Base-by-base conservation (phyloP, 176 grass and related monocot genomes). In the Hordeum marinum region DNA sequence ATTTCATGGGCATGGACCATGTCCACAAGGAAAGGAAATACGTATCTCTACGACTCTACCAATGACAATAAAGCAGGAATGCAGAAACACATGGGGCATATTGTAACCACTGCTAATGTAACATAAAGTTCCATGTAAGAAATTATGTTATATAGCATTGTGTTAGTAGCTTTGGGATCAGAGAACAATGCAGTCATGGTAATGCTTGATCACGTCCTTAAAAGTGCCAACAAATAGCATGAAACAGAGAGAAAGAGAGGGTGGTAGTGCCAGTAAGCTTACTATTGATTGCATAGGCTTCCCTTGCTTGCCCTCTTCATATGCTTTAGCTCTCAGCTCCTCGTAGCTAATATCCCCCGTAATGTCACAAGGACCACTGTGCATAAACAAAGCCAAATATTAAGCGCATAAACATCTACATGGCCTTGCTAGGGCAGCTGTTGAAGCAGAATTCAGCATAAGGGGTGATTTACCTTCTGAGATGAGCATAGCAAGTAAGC, bases 401-500 rank as follows among this genome's bases (percentile, higher is more conserved):
- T 66, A 60, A 80, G 48, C 6, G 1, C 54, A 84, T 20, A 52
- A 81, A 78, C 57, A 85, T 25, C 0, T 18, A 29, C 21, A 68
- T 29, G 5, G 52, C 29, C 34, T 42, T 0, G 23, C 34, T 42
- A 39, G 34, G 43, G 9, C 14, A 87, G 40, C 23, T 15, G 11
- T 25, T 78, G 55, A 84, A 78, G n/a, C 7, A 0, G 54, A 2
- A 57, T 57, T 57, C 18, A 57, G 54, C 21, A 86, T 21, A 35
- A 11, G 26, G 63, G 1, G 15, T 1, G 24, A 27, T 68, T 62
- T 85, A 98, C 93, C 78, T 88, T 58, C 91, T 98, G 63, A 81
- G 59, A 75, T 98, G 91, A 45, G 85, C 86, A 92, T 98, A 98
- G 52, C 91, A 98, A 4, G 96, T 98, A 74, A 98, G 93, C 86